Base-by-base conservation (phyloP, 2,329 filamentous ascomycete genomes). In the Colletotrichum sp. region DNA sequence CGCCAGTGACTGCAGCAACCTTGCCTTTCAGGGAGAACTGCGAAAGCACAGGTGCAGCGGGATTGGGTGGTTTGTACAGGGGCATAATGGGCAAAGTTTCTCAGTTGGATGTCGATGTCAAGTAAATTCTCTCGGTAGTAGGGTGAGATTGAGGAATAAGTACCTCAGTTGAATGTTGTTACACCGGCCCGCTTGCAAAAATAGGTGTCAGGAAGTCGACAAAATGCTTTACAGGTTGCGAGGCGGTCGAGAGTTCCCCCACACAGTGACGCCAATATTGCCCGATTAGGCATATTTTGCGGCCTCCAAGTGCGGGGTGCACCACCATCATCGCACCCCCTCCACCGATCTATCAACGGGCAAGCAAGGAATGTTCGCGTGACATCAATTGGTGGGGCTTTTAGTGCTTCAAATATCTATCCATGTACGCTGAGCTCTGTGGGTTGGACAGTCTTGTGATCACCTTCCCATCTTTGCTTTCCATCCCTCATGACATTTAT, bases 11-110 rank as follows among this genome's bases (percentile, higher is more conserved):
- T 21, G 67, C 32, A 16, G 74, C 74, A 30, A 69, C 36, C 26
- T 77, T 77, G 39, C 70, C 74, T 44, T 64, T n/a, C n/a, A 76
- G 28, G 2, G 69, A 68, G 18, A 76, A 76, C 6, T 34, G 59
- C 7, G 24, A 71, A 16, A 75, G 55, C 15, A 59, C 55, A 59
- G 24, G 26, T 59, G 55, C 55, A 12, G 3, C 8, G 13, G 26
- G 24, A 18, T 59, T 59, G 21, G 13, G 21, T 59, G 55, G 55
- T 59, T 26, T 26, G 3, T 59, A 28, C 13, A 59, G 24, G 16
- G 55, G 55, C 55, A 59, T 59, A 8, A 21, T 59, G 44, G 44
- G 44, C 44, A 21, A 8, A 49, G 44, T 49, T 49, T 49, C 44
- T 49, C 44, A 3, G 44, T 49, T 21, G 39, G 39, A n/a, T 49